These are phyloP conservation scores for Rhododendron kiyosumense DNA, from an alignment of 148 eudicot species.

Conservation along the genomic window DNA sequence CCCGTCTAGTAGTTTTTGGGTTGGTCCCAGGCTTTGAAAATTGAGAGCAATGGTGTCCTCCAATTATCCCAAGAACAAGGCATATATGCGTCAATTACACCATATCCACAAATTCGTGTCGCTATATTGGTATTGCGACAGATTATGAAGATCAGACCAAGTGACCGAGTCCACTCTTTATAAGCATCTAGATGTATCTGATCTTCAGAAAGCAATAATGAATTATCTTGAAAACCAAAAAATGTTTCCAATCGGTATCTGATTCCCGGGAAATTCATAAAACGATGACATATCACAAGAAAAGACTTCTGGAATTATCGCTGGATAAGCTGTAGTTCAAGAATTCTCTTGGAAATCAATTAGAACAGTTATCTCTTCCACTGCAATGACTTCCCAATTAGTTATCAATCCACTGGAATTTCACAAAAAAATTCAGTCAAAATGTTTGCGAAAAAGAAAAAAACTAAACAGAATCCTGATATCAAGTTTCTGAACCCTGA, in stretches of 20 bases:
- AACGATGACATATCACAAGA: not conserved
- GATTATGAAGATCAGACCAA: not conserved
- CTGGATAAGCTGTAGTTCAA: not conserved
- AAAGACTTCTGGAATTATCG: not conserved
- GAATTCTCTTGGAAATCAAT: not conserved
- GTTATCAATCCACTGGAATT: not conserved
- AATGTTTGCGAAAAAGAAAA: not conserved
- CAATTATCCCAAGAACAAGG: not conserved
- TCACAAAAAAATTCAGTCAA: not conserved
- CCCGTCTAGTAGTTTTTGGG: not conserved
- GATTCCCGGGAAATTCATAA: not conserved
- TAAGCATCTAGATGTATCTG: not conserved
- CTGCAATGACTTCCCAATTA: not conserved
- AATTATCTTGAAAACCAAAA: not conserved
- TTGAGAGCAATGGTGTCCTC: not conserved
- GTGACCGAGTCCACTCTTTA: not conserved
- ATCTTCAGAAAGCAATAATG: not conserved
- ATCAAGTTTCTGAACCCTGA: not conserved
- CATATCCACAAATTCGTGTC: not conserved
- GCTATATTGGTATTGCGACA: not conserved
- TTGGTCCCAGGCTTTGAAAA: slow-evolving; percentile 6
- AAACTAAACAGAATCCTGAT: not conserved
- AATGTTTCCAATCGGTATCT: not conserved
- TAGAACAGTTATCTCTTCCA: not conserved
- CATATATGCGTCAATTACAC: not conserved